Percentiles rank a stretch among this genome's conserved stretches.
Evolutionary conservation across 1,139 yeast species (phyloP).

Genomic region (Hansenula lynferdii): DNA sequence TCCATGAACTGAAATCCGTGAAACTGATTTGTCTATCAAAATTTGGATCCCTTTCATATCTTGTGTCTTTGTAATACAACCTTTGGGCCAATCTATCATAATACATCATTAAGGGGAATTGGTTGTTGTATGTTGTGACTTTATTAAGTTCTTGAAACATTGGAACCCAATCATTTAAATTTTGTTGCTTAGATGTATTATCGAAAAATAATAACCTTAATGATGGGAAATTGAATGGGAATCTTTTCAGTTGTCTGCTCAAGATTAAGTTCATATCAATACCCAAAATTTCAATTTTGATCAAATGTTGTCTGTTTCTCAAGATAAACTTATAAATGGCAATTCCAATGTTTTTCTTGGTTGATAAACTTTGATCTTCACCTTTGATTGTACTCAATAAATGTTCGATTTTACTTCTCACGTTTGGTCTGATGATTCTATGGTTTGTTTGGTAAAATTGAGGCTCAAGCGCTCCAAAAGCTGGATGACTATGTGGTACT

Average conservation of each 20-base stretch:
- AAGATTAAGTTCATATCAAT: conserved; percentile 21
- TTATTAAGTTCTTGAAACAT: conserved; percentile 15
- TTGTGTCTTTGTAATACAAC: conserved; percentile 11
- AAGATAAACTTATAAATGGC: conserved; percentile 5
- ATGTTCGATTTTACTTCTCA: neutral
- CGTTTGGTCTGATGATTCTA: neutral
- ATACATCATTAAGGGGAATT: conserved; percentile 16
- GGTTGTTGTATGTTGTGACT: conserved; percentile 5
- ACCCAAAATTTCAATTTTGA: conserved; percentile 17
- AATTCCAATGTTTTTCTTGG: conserved; percentile 4
- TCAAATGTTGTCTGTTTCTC: conserved; percentile 1
- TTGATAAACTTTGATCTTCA: neutral
- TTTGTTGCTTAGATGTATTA: conserved; percentile 17
- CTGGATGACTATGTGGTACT: neutral
- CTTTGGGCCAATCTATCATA: conserved; percentile 17
- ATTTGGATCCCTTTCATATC: neutral
- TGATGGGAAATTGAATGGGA: conserved; percentile 12
- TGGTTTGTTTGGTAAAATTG: no score
- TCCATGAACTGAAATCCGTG: conserved; percentile 9
- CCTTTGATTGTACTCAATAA: neutral
- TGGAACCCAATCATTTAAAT: conserved; percentile 18
- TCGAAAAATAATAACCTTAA: conserved; percentile 23
- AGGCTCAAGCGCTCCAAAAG: neutral
- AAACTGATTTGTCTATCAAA: neutral
- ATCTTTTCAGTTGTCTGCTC: neutral